Evolutionary conservation across 352 stramenopile genomes (phyloP), one percentile per base, ranked within the genome.

Genomic region (Bremia lactucae): DNA sequence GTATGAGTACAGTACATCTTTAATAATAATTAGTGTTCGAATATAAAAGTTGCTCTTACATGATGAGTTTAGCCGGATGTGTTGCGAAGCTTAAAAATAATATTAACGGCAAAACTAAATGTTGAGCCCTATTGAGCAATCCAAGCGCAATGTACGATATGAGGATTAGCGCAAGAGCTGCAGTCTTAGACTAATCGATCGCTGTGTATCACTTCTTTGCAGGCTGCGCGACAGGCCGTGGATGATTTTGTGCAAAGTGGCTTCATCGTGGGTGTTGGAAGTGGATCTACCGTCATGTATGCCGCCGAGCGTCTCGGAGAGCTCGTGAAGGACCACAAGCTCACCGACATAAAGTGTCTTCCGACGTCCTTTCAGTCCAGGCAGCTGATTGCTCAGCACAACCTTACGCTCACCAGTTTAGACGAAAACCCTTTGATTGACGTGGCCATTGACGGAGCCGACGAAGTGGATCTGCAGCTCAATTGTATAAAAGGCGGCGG

Each of bases 401-500:
- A 75, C 35, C 73, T 95, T 26, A 67, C 60, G 42, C 60, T 94
- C 38, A 86, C 72, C 16, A 88, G 81, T 57, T 63, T 94, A 44
- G 79, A 90, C 49, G 71, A 83, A 44, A 57, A 72, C 41, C 73
- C 80, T 21, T 74, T 89, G 50, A 92, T 99, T 34, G 96, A 98
- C 72, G 94, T 99, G 49, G 96, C 95, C 24, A 98, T 98, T 59
- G 96, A 99, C 73, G 96, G 95, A 34, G 95, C 95, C 10, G 95
- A 99, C 68, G 93, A 98, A 60, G 95, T 98, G 38, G 95, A 98
- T 60, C 38, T 63, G n/a, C 76, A 95, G 45, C 76, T 98, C 36
- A 98, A 98, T 69, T 92, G 96, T 57, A 97, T 98, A 45, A 99
- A 99, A 68, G 96, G 96, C 36, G 94, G 95, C 24, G 96, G 96